Conservation (phyloP, 371 early-diverging fungal genomes). For the Apophysomyces ossiformis region DNA sequence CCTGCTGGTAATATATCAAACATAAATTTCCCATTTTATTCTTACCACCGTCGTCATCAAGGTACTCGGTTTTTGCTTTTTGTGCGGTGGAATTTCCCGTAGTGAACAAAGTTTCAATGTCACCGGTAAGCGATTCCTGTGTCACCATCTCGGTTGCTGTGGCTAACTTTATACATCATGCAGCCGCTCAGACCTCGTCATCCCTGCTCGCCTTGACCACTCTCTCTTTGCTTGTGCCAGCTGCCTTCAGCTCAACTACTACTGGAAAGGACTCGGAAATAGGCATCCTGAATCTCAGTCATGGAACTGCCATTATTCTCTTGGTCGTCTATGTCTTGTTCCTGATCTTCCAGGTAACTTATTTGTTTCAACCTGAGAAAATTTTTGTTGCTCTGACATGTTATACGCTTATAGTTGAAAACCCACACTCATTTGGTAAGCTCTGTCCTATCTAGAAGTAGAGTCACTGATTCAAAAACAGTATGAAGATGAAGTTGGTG, state of each 20-base stretch:
- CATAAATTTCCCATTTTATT: neutral
- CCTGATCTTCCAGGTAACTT: slow-evolving; percentile 71
- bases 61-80: slow-evolving; percentile 73
- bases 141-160: slow-evolving; percentile 16
- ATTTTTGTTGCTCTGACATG: slow-evolving; percentile 25
- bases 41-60: slow-evolving; percentile 2
- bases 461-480: slow-evolving; percentile 9
- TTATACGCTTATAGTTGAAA: slow-evolving; percentile 43
- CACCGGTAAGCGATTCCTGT: slow-evolving; percentile 37
- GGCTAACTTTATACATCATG: slow-evolving; percentile 40
- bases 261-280: slow-evolving; percentile 28
- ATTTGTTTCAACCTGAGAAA: neutral
- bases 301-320: slow-evolving; percentile 75
- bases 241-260: slow-evolving; percentile 67
- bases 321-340: slow-evolving; percentile 76
- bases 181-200: slow-evolving; percentile 76
- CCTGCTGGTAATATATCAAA: slow-evolving; percentile 53
- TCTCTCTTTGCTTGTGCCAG: slow-evolving; percentile 81
- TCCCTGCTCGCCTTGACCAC: slow-evolving; percentile 80
- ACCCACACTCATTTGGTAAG: slow-evolving; percentile 70
- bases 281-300: slow-evolving; percentile 67
- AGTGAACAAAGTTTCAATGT: slow-evolving; percentile 71
- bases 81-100: slow-evolving; percentile 72
- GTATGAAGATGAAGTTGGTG: slow-evolving; percentile 50
- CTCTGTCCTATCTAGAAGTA: slow-evolving; percentile 8